Evolutionary conservation across 495 filamentous ascomycete genomes (phyloP).

Genomic region (Aspergillus asperescens): DNA sequence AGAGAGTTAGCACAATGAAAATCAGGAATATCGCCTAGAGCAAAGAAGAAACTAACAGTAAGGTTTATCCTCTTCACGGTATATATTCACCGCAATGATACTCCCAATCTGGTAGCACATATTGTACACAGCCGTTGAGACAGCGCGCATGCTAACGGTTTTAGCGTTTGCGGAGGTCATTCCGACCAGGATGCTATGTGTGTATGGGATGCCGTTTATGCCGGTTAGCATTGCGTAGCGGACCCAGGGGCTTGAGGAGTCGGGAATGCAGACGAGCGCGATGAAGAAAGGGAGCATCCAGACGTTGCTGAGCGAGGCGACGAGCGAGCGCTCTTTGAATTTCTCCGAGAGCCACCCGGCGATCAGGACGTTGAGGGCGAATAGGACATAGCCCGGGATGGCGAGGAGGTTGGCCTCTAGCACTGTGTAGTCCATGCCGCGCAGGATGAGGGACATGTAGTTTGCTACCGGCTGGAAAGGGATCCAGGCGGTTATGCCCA

Average conservation of each 20-base stretch:
- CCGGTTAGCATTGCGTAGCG: conserved; percentile 40
- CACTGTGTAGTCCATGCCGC: conserved; percentile 40
- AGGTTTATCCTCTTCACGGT: conserved; percentile 45
- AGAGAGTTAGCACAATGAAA: neutral
- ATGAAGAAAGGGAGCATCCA: conserved; percentile 48
- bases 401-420: conserved; percentile 47
- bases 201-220: conserved; percentile 43
- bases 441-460: conserved; percentile 45
- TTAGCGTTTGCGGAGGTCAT: conserved; percentile 51
- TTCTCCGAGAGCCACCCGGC: conserved; percentile 38
- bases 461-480: conserved; percentile 36
- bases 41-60: conserved; percentile 27
- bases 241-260: conserved; percentile 32
- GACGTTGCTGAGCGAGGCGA: conserved; percentile 36
- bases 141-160: conserved; percentile 28
- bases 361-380: conserved; percentile 28
- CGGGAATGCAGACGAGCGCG: conserved; percentile 33
- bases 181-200: conserved; percentile 52
- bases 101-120: conserved; percentile 34
- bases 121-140: conserved; percentile 22
- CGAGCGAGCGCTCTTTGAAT: conserved; percentile 38
- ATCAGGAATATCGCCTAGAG: no score
- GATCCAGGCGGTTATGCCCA: conserved; percentile 20
- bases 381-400: conserved; percentile 44
- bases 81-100: conserved; percentile 46